These are phyloP conservation scores for Leccinellum albellum DNA, from an alignment of 768 basidiomycete genomes.

Conservation along the genomic window DNA sequence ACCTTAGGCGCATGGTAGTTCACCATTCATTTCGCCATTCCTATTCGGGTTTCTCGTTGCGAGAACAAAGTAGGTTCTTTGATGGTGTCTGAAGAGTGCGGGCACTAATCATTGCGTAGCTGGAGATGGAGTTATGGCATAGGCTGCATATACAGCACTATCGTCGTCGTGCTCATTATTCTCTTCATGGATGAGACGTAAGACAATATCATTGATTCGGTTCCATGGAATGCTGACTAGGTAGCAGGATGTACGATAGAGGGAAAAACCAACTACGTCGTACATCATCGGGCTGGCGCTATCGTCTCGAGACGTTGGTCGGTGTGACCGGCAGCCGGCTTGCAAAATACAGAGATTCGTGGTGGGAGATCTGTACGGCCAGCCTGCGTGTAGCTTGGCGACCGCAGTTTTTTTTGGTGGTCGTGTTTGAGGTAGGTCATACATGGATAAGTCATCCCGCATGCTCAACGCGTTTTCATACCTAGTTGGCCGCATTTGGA, in stretches of 20 bases:
- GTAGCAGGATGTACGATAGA: slow-evolving; percentile 46
- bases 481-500: slow-evolving; percentile 43
- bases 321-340: slow-evolving; percentile 47
- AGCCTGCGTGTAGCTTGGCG: slow-evolving; percentile 45
- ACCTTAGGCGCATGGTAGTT: slow-evolving; percentile 27
- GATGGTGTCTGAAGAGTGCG: too few species aligned
- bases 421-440: slow-evolving; percentile 35
- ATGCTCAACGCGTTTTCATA: neutral
- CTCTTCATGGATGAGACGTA: slow-evolving; percentile 52
- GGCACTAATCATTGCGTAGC: slow-evolving; percentile 17
- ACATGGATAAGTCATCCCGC: neutral
- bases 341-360: slow-evolving; percentile 42
- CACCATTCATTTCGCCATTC: slow-evolving; percentile 30
- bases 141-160: slow-evolving; percentile 42
- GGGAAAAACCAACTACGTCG: slow-evolving; percentile 32
- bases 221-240: neutral
- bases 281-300: slow-evolving; percentile 31
- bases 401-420: slow-evolving; percentile 42
- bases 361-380: slow-evolving; percentile 32
- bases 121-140: slow-evolving; percentile 55
- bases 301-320: slow-evolving; percentile 45
- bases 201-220: slow-evolving; percentile 4
- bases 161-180: slow-evolving; percentile 44
- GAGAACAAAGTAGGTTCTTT: slow-evolving; percentile 14
- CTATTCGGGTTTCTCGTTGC: slow-evolving; percentile 29